Percentiles rank a stretch among this genome's conserved stretches.
Conservation (phyloP, 257 asterid species). For the Jaltomata sinuosa region DNA sequence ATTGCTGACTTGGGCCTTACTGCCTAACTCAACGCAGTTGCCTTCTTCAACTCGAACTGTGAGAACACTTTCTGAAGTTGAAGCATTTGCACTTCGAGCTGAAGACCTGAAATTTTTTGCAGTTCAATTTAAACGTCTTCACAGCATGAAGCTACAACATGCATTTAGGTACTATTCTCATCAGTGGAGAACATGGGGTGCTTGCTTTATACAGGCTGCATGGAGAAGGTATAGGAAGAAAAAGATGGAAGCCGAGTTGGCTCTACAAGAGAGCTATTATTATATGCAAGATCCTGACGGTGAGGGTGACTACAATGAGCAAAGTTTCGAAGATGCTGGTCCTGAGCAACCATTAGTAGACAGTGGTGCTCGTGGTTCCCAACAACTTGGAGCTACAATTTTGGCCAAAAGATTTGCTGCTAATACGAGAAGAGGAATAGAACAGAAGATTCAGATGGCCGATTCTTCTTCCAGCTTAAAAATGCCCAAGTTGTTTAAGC, state of each 20-base stretch:
- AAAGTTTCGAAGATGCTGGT: not conserved
- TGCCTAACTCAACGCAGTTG: conserved; percentile 63
- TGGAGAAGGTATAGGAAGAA: conserved; percentile 71
- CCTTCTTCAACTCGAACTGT: conserved; percentile 83
- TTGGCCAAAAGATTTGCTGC: conserved; percentile 73
- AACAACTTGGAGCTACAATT: conserved; percentile 58
- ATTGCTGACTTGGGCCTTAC: conserved; percentile 85
- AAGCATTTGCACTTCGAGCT: conserved; percentile 84
- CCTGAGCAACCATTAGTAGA: conserved; percentile 6
- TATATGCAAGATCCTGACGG: not conserved
- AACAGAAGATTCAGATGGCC: conserved; percentile 27
- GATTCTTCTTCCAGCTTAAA: conserved; percentile 61
- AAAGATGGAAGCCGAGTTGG: conserved; percentile 51
- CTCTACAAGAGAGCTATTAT: conserved; percentile 33
- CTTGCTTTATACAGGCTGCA: conserved; percentile 66
- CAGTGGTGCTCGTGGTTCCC: conserved; percentile 12
- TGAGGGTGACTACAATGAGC: not conserved
- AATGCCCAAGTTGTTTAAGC: conserved; percentile 78
- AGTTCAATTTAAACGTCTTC: conserved; percentile 69
- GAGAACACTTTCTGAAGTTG: conserved; percentile 72
- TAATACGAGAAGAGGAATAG: conserved; percentile 53
- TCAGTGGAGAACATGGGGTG: conserved; percentile 95
- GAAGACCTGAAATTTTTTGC: conserved; percentile 88
- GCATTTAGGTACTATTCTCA: conserved; percentile 86
- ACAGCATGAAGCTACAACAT: conserved; percentile 87